Conservation (phyloP, 306 rosid genomes). For the Sechiopsis laciniata region DNA sequence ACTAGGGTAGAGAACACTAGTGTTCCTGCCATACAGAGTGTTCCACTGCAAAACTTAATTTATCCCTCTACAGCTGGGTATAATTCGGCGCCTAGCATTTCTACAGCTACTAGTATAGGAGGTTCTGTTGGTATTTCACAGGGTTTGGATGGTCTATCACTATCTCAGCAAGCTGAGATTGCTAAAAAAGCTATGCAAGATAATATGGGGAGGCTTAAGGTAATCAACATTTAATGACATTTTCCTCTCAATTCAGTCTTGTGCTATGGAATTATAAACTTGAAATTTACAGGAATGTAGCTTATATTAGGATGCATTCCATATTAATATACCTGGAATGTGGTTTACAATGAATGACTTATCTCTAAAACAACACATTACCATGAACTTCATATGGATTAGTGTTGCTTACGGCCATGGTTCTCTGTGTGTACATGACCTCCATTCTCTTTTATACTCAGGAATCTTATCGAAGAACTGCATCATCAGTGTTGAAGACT, state of each 20-base stretch:
- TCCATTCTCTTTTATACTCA: slow-evolving; percentile 25
- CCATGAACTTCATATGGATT: background rate
- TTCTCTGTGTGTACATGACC: slow-evolving; percentile 9
- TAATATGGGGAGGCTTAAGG: slow-evolving; percentile 75
- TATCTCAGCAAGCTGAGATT: slow-evolving; percentile 65
- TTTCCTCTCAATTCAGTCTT: slow-evolving; percentile 4
- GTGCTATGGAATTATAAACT: background rate
- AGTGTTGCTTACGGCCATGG: background rate
- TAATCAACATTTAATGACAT: slow-evolving; percentile 11
- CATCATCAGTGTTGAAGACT: slow-evolving; percentile 49
- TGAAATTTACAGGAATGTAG: background rate
- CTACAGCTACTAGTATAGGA: slow-evolving; percentile 49
- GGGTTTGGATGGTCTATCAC: slow-evolving; percentile 46
- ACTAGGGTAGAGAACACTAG: slow-evolving; percentile 37
- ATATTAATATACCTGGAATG: background rate
- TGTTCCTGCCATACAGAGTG: slow-evolving; percentile 48
- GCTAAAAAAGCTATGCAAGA: slow-evolving; percentile 58
- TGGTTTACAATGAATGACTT: background rate
- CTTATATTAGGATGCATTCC: slow-evolving; percentile 1
- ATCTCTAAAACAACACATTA: background rate
- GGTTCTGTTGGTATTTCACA: slow-evolving; percentile 40
- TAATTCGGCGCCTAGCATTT: slow-evolving; percentile 34
- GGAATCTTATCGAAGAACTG: slow-evolving; percentile 76
- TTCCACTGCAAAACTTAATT: slow-evolving; percentile 42
- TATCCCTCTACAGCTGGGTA: slow-evolving; percentile 38